phyloP scores from a whole-genome alignment of 305 asterid genomes.

The Euphrasia arctica region DNA sequence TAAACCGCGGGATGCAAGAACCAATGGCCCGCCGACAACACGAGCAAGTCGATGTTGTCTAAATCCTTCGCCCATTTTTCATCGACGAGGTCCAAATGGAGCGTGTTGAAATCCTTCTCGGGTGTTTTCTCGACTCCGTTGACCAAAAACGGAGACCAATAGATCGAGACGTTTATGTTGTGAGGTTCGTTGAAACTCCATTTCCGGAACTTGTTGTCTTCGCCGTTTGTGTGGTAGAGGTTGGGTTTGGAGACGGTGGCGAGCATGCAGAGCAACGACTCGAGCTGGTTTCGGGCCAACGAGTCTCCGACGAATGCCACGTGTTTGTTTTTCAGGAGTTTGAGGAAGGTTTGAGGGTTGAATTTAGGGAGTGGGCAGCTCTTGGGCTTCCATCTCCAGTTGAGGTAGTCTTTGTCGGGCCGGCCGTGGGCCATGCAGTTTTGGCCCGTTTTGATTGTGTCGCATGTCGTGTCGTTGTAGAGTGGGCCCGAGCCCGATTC shows the following conservation, averaged over 20 bases:
- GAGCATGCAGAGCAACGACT: conserved; percentile 64
- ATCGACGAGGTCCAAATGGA: conserved; percentile 50
- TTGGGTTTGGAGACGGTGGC: conserved; percentile 47
- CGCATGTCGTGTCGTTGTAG: conserved; percentile 66
- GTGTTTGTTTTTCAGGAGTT: conserved; percentile 45
- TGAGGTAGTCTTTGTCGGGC: conserved; percentile 57
- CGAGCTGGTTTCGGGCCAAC: conserved; percentile 76
- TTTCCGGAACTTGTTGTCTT: conserved; percentile 61
- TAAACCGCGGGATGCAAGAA: conserved; percentile 51
- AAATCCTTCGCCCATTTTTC: conserved; percentile 65
- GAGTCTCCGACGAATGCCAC: conserved; percentile 89
- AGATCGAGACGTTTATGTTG: conserved; percentile 47
- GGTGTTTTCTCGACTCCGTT: conserved; percentile 55
- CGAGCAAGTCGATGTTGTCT: conserved; percentile 43
- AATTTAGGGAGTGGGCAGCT: conserved; percentile 58
- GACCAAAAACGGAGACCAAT: conserved; percentile 88
- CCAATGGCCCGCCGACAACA: conserved; percentile 76
- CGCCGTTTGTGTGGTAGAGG: conserved; percentile 50
- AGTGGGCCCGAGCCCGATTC: conserved; percentile 39
- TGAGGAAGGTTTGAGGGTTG: conserved; percentile 52
- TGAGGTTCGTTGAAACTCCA: conserved; percentile 51
- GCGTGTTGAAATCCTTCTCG: conserved; percentile 35
- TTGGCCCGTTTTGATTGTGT: conserved; percentile 63
- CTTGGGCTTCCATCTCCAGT: conserved; percentile 70
- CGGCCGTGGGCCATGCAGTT: conserved; percentile 68